Conservation (phyloP, 2,329 filamentous ascomycete genomes). For the Dactylellina leptospora region DNA sequence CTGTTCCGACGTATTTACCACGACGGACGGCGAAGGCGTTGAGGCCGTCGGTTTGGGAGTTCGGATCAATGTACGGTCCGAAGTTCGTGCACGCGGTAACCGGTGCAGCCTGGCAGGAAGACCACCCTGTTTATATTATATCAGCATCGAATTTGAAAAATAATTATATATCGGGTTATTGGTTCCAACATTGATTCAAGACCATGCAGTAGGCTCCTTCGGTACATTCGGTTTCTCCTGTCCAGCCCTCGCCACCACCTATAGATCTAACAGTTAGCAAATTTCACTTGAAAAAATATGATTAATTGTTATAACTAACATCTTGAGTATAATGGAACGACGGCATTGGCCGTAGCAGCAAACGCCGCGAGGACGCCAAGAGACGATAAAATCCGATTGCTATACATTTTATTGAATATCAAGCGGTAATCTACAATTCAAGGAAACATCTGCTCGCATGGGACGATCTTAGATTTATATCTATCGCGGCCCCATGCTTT, state of each 20-base stretch:
- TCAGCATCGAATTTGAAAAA: background rate
- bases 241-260: constrained; percentile 51
- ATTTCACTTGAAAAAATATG: background rate
- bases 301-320: constrained; percentile 13
- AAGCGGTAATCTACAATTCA: too few relatives aligned
- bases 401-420: constrained; percentile 45
- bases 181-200: constrained; percentile 43
- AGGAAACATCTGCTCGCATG: too few relatives aligned
- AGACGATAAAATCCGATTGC: constrained; percentile 21
- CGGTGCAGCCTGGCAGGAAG: constrained; percentile 27
- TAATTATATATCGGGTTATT: background rate
- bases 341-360: constrained; percentile 19
- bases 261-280: background rate
- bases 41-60: constrained; percentile 45
- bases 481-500: background rate
- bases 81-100: constrained; percentile 40
- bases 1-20: constrained; percentile 47
- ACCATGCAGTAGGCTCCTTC: constrained; percentile 47
- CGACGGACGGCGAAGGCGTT: constrained; percentile 35
- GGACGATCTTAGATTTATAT: background rate
- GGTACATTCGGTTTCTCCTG: constrained; percentile 30
- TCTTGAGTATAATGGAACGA: constrained; percentile 33
- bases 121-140: constrained; percentile 29
- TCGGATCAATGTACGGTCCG: constrained; percentile 41
- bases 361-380: constrained; percentile 22